Base-by-base conservation (phyloP, 148 eudicot species). In the Polygonum maritimum region DNA sequence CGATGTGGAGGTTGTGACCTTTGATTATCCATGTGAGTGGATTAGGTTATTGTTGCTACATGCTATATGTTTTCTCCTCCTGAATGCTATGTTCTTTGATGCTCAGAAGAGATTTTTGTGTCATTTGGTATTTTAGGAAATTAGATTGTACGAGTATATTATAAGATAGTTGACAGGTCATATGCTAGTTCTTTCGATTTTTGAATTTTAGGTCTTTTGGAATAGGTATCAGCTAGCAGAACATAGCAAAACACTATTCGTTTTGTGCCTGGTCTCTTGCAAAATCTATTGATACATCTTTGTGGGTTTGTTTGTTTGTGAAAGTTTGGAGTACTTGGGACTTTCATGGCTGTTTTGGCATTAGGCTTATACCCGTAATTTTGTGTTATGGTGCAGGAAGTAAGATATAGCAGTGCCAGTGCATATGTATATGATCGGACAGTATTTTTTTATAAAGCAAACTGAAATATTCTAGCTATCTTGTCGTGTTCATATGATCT, bases 1-100 rank as follows among this genome's bases (percentile, higher is more conserved):
- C 76, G 93, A 92, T 57, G 84, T 85, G 78, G 93, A 90, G 85
- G 93, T 93, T 21, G 82, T 93, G 45, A 86, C 93, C 57, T 92
- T 92, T 80, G 98, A 92, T 75, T 92, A 92, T 75, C 98, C 96
- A 38, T 91, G 94, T 93, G 71, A 88, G 94, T 81, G 54, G 49
- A 39, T 65, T 33, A 33, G 40, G n/a, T 22, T 58, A 58, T 26
- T 22, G 35, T 60, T 60, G 22, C 1, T 22, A 60, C 35, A 26
- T 60, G 36, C 69, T 22, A 18, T 26, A 6, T 14, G 35, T 36
- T 21, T 13, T 7, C 8, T 57, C 12, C 21, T 2, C 8, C 12
- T 57, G 12, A 19, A 0, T 57, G 13, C 63, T 6, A 21, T 19
- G 63, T 57, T 1, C 7, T 3, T 57, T 21, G 35, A 22, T 7